A percentile compares a stretch with the other conserved stretches of the same genome.
These are phyloP conservation scores for Naganishia friedmannii DNA, from an alignment of 768 basidiomycete genomes.

Conservation along the genomic window DNA sequence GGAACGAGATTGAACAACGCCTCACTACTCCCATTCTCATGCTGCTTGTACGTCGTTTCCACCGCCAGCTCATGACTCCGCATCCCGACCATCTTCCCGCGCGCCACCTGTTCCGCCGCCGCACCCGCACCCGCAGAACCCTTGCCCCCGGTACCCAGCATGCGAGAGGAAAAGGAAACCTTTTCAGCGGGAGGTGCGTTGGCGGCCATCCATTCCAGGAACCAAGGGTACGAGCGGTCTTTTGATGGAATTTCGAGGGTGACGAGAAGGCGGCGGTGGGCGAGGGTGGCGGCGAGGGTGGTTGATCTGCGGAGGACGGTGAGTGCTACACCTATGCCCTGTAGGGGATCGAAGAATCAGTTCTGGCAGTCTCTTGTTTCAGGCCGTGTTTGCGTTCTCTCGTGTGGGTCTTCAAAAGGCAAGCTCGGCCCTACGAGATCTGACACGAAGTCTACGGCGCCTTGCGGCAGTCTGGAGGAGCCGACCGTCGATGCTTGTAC, in stretches of 20 bases:
- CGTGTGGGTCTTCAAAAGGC: too few relatives aligned
- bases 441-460: too few relatives aligned
- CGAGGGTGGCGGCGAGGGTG: constrained; percentile 66
- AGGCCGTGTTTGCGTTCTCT: too few relatives aligned
- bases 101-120: constrained; percentile 31
- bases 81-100: constrained; percentile 55
- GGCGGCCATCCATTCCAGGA: constrained; percentile 89
- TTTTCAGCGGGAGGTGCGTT: constrained; percentile 56
- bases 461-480: too few relatives aligned
- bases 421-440: too few relatives aligned
- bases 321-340: constrained; percentile 89
- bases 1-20: constrained; percentile 91
- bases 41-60: constrained; percentile 79
- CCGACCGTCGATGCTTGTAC: too few relatives aligned
- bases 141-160: too few relatives aligned
- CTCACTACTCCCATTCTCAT: constrained; percentile 85
- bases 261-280: constrained; percentile 86
- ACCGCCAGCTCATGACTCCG: constrained; percentile 91
- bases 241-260: constrained; percentile 94
- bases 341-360: background rate
- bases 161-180: constrained; percentile 27
- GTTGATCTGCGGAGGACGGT: constrained; percentile 70
- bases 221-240: constrained; percentile 93
- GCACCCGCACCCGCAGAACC: constrained; percentile 14
- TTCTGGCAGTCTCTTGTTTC: too few relatives aligned